Conservation (phyloP, 1,284 basidiomycete genomes). For the Fomitopsis schrenkii region DNA sequence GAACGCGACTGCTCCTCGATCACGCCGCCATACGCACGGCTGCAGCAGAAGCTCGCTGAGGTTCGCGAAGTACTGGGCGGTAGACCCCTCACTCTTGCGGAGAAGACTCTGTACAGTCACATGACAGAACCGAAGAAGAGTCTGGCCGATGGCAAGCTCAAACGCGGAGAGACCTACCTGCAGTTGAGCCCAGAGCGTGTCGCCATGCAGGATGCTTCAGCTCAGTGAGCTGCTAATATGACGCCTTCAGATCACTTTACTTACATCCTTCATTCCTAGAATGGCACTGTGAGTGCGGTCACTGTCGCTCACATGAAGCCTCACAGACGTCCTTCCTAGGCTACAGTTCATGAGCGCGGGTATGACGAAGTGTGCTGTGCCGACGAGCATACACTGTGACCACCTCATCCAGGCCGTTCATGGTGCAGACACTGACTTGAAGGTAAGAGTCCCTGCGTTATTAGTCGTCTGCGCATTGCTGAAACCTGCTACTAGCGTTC, state of each 20-base stretch:
- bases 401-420: constrained; percentile 91
- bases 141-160: constrained; percentile 60
- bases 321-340: constrained; percentile 34
- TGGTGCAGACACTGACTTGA: constrained; percentile 80
- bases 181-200: constrained; percentile 92
- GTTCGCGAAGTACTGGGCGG: constrained; percentile 70
- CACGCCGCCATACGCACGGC: constrained; percentile 82
- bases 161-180: constrained; percentile 88
- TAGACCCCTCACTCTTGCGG: constrained; percentile 85
- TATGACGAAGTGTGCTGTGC: constrained; percentile 81
- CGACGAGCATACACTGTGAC: constrained; percentile 91
- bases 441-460: constrained; percentile 44
- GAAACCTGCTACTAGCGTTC: constrained; percentile 52
- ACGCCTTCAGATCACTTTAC: neutral
- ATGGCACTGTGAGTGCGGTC: constrained; percentile 68
- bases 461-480: neutral
- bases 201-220: constrained; percentile 99
- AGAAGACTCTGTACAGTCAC: constrained; percentile 98
- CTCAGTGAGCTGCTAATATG: constrained; percentile 64
- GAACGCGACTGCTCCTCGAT: constrained; percentile 77
- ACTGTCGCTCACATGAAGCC: neutral
- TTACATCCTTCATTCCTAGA: constrained; percentile 31
- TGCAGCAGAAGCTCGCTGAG: constrained; percentile 72
- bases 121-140: constrained; percentile 77
- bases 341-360: constrained; percentile 99